Evolutionary conservation across 2,329 filamentous ascomycete species (phyloP).

Genomic region (Ophiostoma populinum): DNA sequence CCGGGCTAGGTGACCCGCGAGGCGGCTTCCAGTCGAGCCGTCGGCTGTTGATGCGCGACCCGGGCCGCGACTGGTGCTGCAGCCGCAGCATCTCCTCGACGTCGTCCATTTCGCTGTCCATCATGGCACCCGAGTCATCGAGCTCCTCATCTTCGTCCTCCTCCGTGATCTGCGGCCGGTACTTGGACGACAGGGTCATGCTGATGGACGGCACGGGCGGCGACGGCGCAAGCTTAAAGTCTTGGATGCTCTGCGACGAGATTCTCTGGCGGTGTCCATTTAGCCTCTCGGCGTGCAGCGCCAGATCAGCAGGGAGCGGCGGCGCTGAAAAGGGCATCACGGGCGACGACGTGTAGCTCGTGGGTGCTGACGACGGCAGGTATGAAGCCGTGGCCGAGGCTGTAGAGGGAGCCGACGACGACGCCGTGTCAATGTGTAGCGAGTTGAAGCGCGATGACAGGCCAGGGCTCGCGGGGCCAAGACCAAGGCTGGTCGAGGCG

Average conservation of each 20-base stretch:
- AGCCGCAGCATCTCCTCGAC: conserved; percentile 1
- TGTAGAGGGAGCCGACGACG: neutral
- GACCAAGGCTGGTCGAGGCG: neutral
- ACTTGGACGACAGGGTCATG: conserved; percentile 6
- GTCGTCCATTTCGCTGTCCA: conserved; percentile 1
- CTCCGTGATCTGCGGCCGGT: neutral
- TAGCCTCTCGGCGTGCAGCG: neutral
- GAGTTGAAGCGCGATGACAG: conserved; percentile 11
- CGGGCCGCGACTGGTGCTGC: conserved; percentile 2
- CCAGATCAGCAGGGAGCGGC: neutral
- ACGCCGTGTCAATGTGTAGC: conserved; percentile 8
- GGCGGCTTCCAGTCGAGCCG: conserved; percentile 2
- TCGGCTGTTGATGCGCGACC: neutral
- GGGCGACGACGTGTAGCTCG: conserved; percentile 9
- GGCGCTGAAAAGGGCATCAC: conserved; percentile 3
- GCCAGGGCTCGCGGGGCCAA: conserved; percentile 2
- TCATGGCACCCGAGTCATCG: neutral
- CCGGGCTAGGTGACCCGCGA: neutral
- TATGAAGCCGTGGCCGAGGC: conserved; percentile 5
- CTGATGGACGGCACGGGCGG: conserved; percentile 9
- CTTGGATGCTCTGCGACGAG: conserved; percentile 9
- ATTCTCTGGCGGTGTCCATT: neutral
- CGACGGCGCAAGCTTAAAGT: conserved; percentile 10
- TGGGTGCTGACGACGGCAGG: conserved; percentile 8
- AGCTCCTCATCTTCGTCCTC: neutral